Evolutionary conservation across 257 asterid species (phyloP).

Genomic region (Forsythia suspensa): DNA sequence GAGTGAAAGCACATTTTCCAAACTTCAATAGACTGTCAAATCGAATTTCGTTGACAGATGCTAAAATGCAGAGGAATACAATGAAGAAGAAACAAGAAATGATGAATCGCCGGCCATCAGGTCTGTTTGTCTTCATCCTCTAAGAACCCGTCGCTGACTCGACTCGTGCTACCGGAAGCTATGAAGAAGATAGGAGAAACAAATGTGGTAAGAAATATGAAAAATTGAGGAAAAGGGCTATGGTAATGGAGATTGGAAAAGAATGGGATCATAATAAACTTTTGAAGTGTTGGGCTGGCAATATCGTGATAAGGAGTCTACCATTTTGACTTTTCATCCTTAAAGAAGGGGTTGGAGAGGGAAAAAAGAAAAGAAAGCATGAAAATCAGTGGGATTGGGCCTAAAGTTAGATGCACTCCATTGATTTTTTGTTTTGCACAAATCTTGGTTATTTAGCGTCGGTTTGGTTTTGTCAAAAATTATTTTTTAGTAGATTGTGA

Average conservation of each 20-base stretch:
- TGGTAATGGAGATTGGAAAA: constrained; percentile 12
- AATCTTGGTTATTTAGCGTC: not conserved
- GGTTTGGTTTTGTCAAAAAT: too few species aligned
- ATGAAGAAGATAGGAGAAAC: not conserved
- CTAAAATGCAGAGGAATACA: constrained; percentile 61
- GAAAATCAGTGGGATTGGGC: constrained; percentile 28
- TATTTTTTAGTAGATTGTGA: too few species aligned
- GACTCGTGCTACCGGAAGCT: not conserved
- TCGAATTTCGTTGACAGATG: constrained; percentile 67
- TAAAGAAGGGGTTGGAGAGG: constrained; percentile 26
- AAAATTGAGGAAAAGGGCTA: constrained; percentile 16
- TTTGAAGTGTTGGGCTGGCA: constrained; percentile 50
- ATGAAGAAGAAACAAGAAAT: constrained; percentile 57
- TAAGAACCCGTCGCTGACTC: not conserved
- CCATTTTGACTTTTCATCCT: constrained; percentile 48
- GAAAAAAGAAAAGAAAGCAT: not conserved
- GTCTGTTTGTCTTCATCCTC: constrained; percentile 45
- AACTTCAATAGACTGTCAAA: constrained; percentile 49
- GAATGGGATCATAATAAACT: constrained; percentile 27
- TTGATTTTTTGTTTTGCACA: constrained; percentile 17
- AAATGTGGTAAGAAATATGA: not conserved
- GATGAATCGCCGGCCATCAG: constrained; percentile 49
- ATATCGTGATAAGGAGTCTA: constrained; percentile 34
- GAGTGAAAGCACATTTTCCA: constrained; percentile 48
- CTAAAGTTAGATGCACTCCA: constrained; percentile 43